Percentiles rank a stretch among this genome's conserved stretches.
These are phyloP conservation scores for Ogataea pilisensis DNA, from an alignment of 805 yeast species.

Conservation along the genomic window DNA sequence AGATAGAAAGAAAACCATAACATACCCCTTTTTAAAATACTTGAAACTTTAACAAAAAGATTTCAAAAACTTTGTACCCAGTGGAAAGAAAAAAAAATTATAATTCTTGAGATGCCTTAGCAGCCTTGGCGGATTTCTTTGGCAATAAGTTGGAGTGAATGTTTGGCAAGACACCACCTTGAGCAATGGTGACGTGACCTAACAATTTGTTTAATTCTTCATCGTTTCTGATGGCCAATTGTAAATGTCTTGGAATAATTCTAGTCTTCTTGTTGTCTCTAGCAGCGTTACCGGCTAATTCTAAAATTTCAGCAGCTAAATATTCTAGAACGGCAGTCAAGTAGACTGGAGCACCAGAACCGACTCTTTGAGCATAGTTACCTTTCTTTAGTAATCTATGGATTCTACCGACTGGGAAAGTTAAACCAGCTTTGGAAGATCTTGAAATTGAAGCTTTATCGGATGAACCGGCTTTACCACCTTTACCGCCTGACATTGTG, in stretches of 20 bases:
- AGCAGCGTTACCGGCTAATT: conserved; percentile 98
- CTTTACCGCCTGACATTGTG: conserved; percentile 66
- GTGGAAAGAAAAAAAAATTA: conserved; percentile 25
- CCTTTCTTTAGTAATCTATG: conserved; percentile 96
- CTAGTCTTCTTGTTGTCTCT: conserved; percentile 98
- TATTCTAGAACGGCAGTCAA: conserved; percentile 96
- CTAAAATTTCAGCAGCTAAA: conserved; percentile 96
- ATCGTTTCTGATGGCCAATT: conserved; percentile 97
- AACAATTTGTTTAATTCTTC: conserved; percentile 95
- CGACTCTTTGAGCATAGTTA: conserved; percentile 97
- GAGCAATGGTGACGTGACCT: conserved; percentile 92
- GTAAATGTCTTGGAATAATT: conserved; percentile 98
- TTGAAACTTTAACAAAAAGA: conserved; percentile 5
- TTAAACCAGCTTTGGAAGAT: conserved; percentile 97
- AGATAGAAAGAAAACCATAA: conserved; percentile 9
- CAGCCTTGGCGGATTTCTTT: conserved; percentile 48
- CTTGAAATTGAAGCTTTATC: conserved; percentile 96
- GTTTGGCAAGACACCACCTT: conserved; percentile 99
- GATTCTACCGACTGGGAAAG: conserved; percentile 99
- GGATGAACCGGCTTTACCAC: conserved; percentile 92
- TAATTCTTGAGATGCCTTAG: conserved; percentile 57
- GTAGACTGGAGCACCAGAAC: conserved; percentile 99
- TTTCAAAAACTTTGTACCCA: conserved; percentile 1
- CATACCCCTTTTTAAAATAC: conserved; percentile 10
- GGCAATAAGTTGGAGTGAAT: conserved; percentile 88